Evolutionary conservation across 345 rosid genomes (phyloP).

Genomic region (Eucalyptus victrix): DNA sequence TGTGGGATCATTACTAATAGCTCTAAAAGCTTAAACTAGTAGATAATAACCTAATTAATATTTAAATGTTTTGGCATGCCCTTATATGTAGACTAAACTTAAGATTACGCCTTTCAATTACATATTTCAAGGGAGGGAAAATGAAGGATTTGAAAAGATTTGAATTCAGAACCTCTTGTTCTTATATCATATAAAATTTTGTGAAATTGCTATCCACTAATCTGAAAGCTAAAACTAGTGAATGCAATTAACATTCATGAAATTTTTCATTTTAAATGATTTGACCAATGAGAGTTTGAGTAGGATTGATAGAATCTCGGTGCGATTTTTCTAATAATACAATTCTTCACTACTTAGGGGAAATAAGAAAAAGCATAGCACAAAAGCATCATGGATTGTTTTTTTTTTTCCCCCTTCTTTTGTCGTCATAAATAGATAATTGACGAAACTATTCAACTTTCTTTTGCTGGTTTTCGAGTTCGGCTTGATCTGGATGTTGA

Average conservation of each 20-base stretch:
- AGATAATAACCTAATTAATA: neutral
- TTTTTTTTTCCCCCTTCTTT: too few species aligned
- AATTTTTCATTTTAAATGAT: neutral
- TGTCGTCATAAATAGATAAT: neutral
- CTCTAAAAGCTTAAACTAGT: neutral
- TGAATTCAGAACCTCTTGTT: accelerated
- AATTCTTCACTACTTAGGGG: neutral
- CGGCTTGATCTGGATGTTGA: neutral
- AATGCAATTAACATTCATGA: accelerated
- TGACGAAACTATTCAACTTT: neutral
- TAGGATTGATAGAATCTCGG: neutral
- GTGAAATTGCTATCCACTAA: accelerated
- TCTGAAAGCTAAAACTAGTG: neutral
- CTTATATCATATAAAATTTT: neutral
- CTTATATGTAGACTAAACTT: neutral
- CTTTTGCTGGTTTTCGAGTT: neutral
- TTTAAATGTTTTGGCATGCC: neutral
- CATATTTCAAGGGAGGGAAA: neutral
- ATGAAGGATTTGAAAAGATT: neutral
- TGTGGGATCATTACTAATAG: neutral
- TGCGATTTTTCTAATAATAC: too few species aligned
- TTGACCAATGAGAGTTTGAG: neutral
- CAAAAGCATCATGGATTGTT: neutral
- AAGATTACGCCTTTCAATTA: neutral
- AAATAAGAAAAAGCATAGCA: neutral